Evolutionary conservation across 352 stramenopile species (phyloP).

Genomic region (Thalassiosira allenii): DNA sequence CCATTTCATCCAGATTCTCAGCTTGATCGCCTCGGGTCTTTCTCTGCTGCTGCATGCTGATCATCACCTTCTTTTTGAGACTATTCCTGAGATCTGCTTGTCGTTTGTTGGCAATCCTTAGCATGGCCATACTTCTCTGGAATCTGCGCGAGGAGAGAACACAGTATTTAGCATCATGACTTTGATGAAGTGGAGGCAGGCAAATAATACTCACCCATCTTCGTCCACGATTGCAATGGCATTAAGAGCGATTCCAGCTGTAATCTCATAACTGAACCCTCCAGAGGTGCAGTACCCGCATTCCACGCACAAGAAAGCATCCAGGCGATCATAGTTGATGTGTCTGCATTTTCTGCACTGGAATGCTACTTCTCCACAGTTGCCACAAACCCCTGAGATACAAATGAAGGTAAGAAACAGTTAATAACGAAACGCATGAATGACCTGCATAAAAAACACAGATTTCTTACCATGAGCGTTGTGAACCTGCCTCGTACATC

Average conservation of each 20-base stretch:
- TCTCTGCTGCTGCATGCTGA: slow-evolving; percentile 39
- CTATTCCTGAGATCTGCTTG: slow-evolving; percentile 67
- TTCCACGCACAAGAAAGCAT: slow-evolving; percentile 90
- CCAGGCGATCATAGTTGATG: slow-evolving; percentile 90
- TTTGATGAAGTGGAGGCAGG: too few relatives aligned
- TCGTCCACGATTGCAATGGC: slow-evolving; percentile 83
- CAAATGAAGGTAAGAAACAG: not conserved
- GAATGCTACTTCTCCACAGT: slow-evolving; percentile 89
- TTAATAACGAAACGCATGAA: too few relatives aligned
- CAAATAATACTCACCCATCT: slow-evolving; percentile 45
- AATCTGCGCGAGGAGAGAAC: slow-evolving; percentile 29
- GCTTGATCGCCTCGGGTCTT: slow-evolving; percentile 35
- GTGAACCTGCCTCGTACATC: slow-evolving; percentile 87
- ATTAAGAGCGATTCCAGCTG: slow-evolving; percentile 77
- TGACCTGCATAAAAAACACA: too few relatives aligned
- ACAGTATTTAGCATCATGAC: too few relatives aligned
- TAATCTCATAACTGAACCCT: slow-evolving; percentile 86
- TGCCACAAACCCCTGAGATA: slow-evolving; percentile 83
- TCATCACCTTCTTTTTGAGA: slow-evolving; percentile 64
- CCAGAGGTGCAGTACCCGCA: slow-evolving; percentile 89
- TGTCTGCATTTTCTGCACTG: slow-evolving; percentile 88
- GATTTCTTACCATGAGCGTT: slow-evolving; percentile 87
- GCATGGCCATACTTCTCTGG: slow-evolving; percentile 66
- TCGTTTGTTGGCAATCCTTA: slow-evolving; percentile 66
- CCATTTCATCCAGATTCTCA: slow-evolving; percentile 66